Evolutionary conservation across 345 rosid species (phyloP).

Genomic region (Brassica rapa): DNA sequence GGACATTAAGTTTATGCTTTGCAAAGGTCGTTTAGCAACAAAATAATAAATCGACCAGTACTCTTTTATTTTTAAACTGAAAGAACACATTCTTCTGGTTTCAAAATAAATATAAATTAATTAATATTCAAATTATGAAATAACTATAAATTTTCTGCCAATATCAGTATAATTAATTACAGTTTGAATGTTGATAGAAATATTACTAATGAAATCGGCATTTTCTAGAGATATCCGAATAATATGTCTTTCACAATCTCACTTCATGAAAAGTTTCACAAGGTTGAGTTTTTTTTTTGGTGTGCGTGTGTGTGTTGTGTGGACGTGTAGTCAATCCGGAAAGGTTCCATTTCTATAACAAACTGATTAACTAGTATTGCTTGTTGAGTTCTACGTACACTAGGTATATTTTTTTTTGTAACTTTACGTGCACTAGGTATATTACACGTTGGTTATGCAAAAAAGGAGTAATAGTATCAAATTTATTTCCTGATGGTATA

Average conservation of each 20-base stretch:
- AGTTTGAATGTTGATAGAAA: background rate
- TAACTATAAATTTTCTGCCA: background rate
- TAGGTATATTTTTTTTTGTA: too few relatives aligned
- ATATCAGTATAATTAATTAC: background rate
- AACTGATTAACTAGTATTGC: background rate
- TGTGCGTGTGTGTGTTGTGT: background rate
- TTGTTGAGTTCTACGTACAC: background rate
- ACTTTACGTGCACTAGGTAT: background rate
- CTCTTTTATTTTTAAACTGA: background rate
- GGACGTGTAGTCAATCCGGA: background rate
- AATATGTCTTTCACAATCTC: background rate
- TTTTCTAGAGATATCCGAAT: background rate
- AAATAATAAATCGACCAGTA: background rate
- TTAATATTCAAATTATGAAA: background rate
- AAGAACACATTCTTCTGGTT: background rate
- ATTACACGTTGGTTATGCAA: background rate
- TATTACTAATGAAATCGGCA: background rate
- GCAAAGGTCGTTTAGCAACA: background rate
- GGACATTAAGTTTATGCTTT: background rate
- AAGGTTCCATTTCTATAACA: background rate
- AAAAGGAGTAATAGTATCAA: background rate
- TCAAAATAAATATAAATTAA: background rate
- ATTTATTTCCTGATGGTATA: background rate
- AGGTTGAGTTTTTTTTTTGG: background rate
- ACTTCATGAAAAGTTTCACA: conserved; percentile 1